Evolutionary conservation across 306 rosid species (phyloP).

Genomic region (Ziziphus jujuba): DNA sequence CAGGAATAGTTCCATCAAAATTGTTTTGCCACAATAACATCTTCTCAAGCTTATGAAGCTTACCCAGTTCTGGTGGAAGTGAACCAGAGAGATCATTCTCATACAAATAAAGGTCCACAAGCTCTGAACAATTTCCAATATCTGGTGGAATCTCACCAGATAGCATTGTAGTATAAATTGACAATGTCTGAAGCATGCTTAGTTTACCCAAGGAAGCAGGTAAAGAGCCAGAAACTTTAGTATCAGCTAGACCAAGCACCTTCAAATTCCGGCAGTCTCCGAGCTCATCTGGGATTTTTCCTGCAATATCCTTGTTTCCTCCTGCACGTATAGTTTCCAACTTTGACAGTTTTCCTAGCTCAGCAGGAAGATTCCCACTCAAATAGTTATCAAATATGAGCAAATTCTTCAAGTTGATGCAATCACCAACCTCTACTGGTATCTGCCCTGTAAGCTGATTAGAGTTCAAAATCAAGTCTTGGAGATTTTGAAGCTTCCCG

Average conservation of each 20-base stretch:
- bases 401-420: conserved; percentile 55
- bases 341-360: conserved; percentile 51
- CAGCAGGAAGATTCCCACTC: conserved; percentile 52
- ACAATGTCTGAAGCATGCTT: conserved; percentile 55
- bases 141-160: conserved; percentile 80
- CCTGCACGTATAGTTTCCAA: conserved; percentile 69
- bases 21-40: conserved; percentile 78
- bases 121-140: conserved; percentile 89
- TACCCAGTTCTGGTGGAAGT: conserved; percentile 66
- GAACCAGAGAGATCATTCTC: conserved; percentile 71
- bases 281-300: conserved; percentile 59
- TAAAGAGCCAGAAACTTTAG: conserved; percentile 64
- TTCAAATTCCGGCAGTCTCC: conserved; percentile 67
- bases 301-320: conserved; percentile 68
- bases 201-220: conserved; percentile 72
- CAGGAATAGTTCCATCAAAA: conserved; percentile 60
- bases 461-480: conserved; percentile 59
- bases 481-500: conserved; percentile 65
- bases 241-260: conserved; percentile 73
- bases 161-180: conserved; percentile 70
- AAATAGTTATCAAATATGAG: conserved; percentile 61
- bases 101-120: conserved; percentile 66
- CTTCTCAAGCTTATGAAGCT: conserved; percentile 68
- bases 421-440: conserved; percentile 56
- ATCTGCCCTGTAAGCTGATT: conserved; percentile 73